Evolutionary conservation across 768 basidiomycete genomes (phyloP).

Genomic region (Mycena indigotica): DNA sequence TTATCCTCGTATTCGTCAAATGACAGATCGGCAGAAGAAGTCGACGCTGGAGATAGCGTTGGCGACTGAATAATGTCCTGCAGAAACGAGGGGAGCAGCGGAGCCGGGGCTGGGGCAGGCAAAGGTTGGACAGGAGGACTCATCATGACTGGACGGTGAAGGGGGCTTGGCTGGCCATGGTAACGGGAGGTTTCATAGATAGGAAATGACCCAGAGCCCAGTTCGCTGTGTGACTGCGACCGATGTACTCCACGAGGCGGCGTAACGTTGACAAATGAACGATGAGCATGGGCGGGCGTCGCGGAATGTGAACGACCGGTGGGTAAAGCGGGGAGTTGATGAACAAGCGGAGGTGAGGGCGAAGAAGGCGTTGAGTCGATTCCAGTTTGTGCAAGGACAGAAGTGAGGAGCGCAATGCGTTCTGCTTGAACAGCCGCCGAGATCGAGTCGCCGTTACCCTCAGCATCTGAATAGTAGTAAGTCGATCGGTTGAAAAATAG

Average conservation of each 20-base stretch:
- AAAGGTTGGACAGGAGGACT: conserved; percentile 5
- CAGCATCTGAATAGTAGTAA: conserved; percentile 57
- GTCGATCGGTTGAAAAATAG: conserved; percentile 4
- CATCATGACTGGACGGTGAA: conserved; percentile 19
- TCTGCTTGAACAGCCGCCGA: conserved; percentile 84
- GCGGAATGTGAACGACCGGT: conserved; percentile 43
- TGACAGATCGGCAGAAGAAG: conserved; percentile 67
- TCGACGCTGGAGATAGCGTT: conserved; percentile 63
- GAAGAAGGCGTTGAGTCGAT: conserved; percentile 27
- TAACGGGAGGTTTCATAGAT: conserved; percentile 70
- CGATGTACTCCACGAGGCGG: conserved; percentile 45
- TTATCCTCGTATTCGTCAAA: conserved; percentile 59
- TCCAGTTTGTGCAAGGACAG: conserved; percentile 63
- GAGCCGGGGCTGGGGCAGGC: conserved; percentile 43
- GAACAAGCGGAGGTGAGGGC: conserved; percentile 17
- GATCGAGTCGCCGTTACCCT: conserved; percentile 87
- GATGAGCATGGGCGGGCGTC: conserved; percentile 48
- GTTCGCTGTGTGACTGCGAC: conserved; percentile 54
- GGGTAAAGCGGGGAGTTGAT: conserved; percentile 25
- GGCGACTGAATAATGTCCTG: conserved; percentile 74
- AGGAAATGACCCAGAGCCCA: conserved; percentile 34
- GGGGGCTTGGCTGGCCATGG: conserved; percentile 23
- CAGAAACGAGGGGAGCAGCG: conserved; percentile 76
- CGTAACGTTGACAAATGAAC: conserved; percentile 39
- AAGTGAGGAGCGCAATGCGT: conserved; percentile 77